Evolutionary conservation across 2,329 filamentous ascomycete genomes (phyloP), one percentile per base, ranked within the genome.

Genomic region (Aspergillus caelatus): DNA sequence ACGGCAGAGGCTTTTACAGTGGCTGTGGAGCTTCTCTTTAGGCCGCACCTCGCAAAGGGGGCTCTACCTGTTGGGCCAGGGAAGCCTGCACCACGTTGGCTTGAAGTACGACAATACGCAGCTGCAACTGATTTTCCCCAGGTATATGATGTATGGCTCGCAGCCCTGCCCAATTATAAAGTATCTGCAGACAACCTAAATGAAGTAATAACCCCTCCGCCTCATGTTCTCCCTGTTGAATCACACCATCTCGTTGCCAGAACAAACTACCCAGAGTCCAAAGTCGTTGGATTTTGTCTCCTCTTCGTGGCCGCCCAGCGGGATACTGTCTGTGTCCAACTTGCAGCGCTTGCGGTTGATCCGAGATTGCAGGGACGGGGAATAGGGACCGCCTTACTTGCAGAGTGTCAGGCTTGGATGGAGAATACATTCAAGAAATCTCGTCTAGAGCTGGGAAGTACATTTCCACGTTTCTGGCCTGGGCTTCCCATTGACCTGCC

Each of bases 401-500:
- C 62, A 28, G 74, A 74, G 60, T 70, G 69, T 0, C 69, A 72
- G 2, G 66, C 73, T 16, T 74, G 68, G 58, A 70, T 76, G 54
- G 63, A 68, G 19, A 69, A 66, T 14, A 65, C 73, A 4, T 69
- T 71, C 53, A 68, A 69, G 8, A 58, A 76, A 9, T 67, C 67
- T 48, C 66, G 59, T 2, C 56, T 73, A n/a, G 67, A 73, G 7
- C 64, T 76, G 30, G 72, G 71, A 32, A 74, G 71, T 56, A 66
- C 70, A 3, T 80, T 80, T 48, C 81, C 81, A 36, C 72, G 81
- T n/a, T 79, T 83, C 63, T 83, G 80, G 78, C 80, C 80, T 6
- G 79, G 78, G 2, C 74, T 83, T 4, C 81, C 80, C 2, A 68
- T 71, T 2, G 77, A 81, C 56, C 69, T 83, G 36, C 67, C 76